These are phyloP conservation scores for Phytophthora boehmeriae DNA, from an alignment of 352 stramenopile species.

Conservation along the genomic window DNA sequence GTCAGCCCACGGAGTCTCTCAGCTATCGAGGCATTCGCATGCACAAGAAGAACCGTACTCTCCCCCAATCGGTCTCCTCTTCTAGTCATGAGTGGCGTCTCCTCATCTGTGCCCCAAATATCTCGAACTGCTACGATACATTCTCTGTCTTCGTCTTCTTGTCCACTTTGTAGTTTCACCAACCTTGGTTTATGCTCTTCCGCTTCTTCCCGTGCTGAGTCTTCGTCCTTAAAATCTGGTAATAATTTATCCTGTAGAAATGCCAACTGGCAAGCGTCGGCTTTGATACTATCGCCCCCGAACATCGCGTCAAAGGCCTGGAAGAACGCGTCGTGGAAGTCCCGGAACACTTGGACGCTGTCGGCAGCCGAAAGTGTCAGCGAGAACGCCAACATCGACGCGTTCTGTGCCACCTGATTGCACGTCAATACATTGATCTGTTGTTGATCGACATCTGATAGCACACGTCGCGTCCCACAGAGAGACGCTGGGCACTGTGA, in stretches of 20 bases:
- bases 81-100: slow-evolving; percentile 66
- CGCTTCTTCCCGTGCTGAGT: slow-evolving; percentile 28
- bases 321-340: slow-evolving; percentile 71
- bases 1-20: slow-evolving; percentile 41
- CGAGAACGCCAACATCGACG: slow-evolving; percentile 33
- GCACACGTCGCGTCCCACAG: slow-evolving; percentile 15
- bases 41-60: slow-evolving; percentile 64
- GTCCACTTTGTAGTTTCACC: slow-evolving; percentile 44
- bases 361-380: slow-evolving; percentile 48
- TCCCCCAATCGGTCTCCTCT: slow-evolving; percentile 39
- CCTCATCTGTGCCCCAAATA: slow-evolving; percentile 40
- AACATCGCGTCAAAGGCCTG: slow-evolving; percentile 70
- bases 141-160: slow-evolving; percentile 42
- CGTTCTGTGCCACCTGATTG: slow-evolving; percentile 34
- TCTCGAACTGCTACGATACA: slow-evolving; percentile 49
- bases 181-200: slow-evolving; percentile 48
- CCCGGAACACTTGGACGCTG: slow-evolving; percentile 47
- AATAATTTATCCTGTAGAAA: slow-evolving; percentile 71
- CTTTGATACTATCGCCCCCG: slow-evolving; percentile 52
- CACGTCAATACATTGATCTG: slow-evolving; percentile 50
- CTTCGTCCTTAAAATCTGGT: slow-evolving; percentile 38
- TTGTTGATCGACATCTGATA: slow-evolving; percentile 12
- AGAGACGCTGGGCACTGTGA: slow-evolving; percentile 27
- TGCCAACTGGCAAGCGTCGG: slow-evolving; percentile 68
- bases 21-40: slow-evolving; percentile 40